phyloP scores from a whole-genome alignment of 208 protist species.

The Porcisia hertigi region DNA sequence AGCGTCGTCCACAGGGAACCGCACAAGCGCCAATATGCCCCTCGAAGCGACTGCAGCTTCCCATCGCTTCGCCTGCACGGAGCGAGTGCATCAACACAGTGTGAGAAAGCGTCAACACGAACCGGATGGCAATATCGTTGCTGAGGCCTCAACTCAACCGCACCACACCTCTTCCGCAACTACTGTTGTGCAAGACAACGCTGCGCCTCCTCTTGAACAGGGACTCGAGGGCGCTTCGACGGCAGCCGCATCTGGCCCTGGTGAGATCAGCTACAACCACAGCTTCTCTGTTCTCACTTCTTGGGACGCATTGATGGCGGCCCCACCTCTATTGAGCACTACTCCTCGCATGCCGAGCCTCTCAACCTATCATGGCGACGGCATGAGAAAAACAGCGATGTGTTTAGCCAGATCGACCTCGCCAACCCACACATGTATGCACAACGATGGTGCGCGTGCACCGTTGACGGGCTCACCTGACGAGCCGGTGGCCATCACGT shows the following conservation, averaged over 20 bases:
- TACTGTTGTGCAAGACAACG: background rate
- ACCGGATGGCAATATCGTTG: background rate
- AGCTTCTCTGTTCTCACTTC: slow-evolving; percentile 28
- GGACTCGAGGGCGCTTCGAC: background rate
- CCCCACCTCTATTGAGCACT: slow-evolving; percentile 10
- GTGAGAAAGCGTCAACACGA: background rate
- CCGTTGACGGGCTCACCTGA: background rate
- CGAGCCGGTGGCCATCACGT: background rate
- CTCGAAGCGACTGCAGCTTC: background rate
- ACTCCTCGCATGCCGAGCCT: slow-evolving; percentile 4
- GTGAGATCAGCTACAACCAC: slow-evolving; percentile 18
- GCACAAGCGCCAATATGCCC: background rate
- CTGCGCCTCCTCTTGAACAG: background rate
- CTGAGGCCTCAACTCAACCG: background rate
- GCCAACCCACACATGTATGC: background rate
- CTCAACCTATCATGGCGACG: background rate
- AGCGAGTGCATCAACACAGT: background rate
- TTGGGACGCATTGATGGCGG: slow-evolving; percentile 19
- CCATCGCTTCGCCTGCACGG: background rate
- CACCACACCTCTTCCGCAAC: background rate
- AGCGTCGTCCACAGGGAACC: background rate
- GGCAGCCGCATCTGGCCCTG: background rate
- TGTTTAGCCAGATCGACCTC: background rate
- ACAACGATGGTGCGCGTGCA: background rate
- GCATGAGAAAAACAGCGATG: background rate